Evolutionary conservation across 2,329 filamentous ascomycete species (phyloP).

Genomic region (Hawksworthiomyces lignivorus): DNA sequence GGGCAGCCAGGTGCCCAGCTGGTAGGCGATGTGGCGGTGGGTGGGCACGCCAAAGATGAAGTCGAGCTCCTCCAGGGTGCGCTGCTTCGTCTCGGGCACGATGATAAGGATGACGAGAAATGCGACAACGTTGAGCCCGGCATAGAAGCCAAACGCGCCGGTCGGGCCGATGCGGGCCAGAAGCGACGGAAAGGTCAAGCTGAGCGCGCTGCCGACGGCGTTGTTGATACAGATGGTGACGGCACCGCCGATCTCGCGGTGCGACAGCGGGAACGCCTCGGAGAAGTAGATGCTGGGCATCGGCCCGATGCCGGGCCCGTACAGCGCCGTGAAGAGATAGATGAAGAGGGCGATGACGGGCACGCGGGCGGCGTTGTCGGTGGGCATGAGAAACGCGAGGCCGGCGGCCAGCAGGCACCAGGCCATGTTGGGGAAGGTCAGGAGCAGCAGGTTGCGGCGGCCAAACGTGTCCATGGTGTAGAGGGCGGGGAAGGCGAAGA

Average conservation of each 20-base stretch:
- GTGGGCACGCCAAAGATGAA: slow-evolving; percentile 55
- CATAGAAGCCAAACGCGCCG: slow-evolving; percentile 44
- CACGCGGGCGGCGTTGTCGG: slow-evolving; percentile 21
- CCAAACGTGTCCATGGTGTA: slow-evolving; percentile 61
- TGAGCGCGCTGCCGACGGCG: slow-evolving; percentile 46
- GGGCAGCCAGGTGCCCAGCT: slow-evolving; percentile 47
- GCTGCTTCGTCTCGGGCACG: slow-evolving; percentile 53
- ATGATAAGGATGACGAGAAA: slow-evolving; percentile 48
- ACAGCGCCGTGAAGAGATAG: slow-evolving; percentile 21
- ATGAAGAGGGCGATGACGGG: slow-evolving; percentile 41
- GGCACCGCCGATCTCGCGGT: slow-evolving; percentile 64
- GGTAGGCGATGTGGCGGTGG: slow-evolving; percentile 47
- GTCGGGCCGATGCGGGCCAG: slow-evolving; percentile 19
- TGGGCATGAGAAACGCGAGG: slow-evolving; percentile 41
- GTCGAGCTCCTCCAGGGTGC: slow-evolving; percentile 51
- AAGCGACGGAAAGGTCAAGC: slow-evolving; percentile 4
- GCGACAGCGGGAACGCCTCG: slow-evolving; percentile 62
- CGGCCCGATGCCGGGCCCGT: slow-evolving; percentile 45
- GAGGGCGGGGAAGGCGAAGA: slow-evolving; percentile 59
- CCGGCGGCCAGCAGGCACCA: slow-evolving; percentile 52
- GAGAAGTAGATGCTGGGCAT: slow-evolving; percentile 62
- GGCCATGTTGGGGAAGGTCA: slow-evolving; percentile 61
- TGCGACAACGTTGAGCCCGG: slow-evolving; percentile 46
- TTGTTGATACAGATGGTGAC: slow-evolving; percentile 61
- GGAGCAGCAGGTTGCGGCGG: slow-evolving; percentile 52